These are phyloP conservation scores for Colletotrichum somersetense DNA, from an alignment of 2,329 filamentous ascomycete genomes.

Conservation along the genomic window DNA sequence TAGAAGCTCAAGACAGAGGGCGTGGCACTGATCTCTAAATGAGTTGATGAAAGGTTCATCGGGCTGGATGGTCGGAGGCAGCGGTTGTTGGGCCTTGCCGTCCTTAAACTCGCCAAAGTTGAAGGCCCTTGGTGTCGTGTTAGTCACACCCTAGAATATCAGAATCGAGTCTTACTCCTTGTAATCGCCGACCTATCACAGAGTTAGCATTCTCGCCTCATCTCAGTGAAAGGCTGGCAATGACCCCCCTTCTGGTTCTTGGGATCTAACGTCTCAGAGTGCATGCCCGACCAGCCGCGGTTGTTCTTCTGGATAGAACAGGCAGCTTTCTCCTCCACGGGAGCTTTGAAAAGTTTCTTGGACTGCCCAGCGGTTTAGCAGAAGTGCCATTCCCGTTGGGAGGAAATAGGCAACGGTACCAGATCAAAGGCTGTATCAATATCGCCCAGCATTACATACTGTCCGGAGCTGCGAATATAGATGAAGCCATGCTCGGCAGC, in stretches of 20 bases:
- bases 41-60: constrained; percentile 71
- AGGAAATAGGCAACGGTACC: constrained; percentile 60
- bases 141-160: constrained; percentile 9
- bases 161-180: constrained; percentile 75
- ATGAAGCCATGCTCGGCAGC: constrained; percentile 89
- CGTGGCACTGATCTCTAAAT: constrained; percentile 79
- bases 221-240: not conserved
- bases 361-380: constrained; percentile 62
- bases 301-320: constrained; percentile 86
- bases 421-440: constrained; percentile 81
- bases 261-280: constrained; percentile 89
- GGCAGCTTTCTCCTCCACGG: constrained; percentile 77
- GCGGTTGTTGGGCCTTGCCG: constrained; percentile 79
- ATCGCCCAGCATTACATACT: constrained; percentile 73
- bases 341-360: constrained; percentile 77
- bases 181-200: constrained; percentile 79
- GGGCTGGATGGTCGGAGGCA: constrained; percentile 73
- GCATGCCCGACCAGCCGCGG: constrained; percentile 89
- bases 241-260: constrained; percentile 77
- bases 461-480: constrained; percentile 82
- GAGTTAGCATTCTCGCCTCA: not conserved
- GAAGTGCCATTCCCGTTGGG: not conserved
- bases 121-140: constrained; percentile 74
- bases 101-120: constrained; percentile 86
- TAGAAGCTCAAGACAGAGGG: constrained; percentile 79